These are phyloP conservation scores for Phytophthora sp. DNA, from an alignment of 352 stramenopile species.

Conservation along the genomic window DNA sequence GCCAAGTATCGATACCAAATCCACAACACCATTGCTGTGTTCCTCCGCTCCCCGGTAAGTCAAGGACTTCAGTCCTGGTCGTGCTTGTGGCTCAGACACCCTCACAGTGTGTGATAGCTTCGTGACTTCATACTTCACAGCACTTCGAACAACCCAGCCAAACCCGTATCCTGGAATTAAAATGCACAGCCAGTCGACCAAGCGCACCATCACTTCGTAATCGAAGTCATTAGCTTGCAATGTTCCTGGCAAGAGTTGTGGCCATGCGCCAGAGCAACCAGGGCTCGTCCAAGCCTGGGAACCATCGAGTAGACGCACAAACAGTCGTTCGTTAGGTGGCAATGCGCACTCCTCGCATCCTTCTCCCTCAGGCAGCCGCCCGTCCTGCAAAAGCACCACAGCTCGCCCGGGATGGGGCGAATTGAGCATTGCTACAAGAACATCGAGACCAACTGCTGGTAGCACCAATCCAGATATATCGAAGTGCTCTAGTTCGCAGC, in stretches of 20 bases:
- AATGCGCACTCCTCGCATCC: slow-evolving; percentile 29
- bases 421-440: slow-evolving; percentile 13
- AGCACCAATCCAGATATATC: slow-evolving; percentile 38
- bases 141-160: slow-evolving; percentile 37
- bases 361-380: slow-evolving; percentile 21
- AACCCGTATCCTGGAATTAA: slow-evolving; percentile 43
- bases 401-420: slow-evolving; percentile 25
- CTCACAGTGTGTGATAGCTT: not conserved
- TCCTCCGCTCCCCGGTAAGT: slow-evolving; percentile 26
- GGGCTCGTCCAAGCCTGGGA: slow-evolving; percentile 23
- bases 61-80: slow-evolving; percentile 18
- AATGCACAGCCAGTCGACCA: slow-evolving; percentile 35
- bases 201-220: slow-evolving; percentile 39
- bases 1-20: slow-evolving; percentile 18
- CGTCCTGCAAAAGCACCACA: slow-evolving; percentile 27
- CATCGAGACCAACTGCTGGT: not conserved
- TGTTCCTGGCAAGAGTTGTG: slow-evolving; percentile 8
- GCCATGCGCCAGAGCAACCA: slow-evolving; percentile 13
- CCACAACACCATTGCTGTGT: slow-evolving; percentile 13
- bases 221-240: slow-evolving; percentile 11
- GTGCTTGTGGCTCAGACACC: not conserved
- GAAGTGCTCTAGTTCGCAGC: slow-evolving; percentile 27
- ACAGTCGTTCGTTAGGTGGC: slow-evolving; percentile 20
- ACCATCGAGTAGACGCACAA: slow-evolving; percentile 24
- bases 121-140: slow-evolving; percentile 5